These are phyloP conservation scores for Zymoseptoria passerinii DNA, from an alignment of 2,329 filamentous ascomycete species.

Conservation along the genomic window DNA sequence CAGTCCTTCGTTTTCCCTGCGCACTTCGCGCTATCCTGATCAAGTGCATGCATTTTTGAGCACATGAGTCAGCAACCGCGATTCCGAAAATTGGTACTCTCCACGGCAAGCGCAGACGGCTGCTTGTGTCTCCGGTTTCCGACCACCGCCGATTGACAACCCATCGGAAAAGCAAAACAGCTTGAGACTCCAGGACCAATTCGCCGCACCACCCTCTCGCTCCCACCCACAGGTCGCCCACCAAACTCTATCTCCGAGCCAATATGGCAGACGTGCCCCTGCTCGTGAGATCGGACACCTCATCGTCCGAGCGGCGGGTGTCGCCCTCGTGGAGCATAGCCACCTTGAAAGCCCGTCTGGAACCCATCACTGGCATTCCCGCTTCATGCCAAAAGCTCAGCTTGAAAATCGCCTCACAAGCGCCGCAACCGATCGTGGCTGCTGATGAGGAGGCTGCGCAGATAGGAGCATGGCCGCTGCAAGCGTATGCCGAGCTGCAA, in stretches of 20 bases:
- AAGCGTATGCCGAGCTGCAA: slow-evolving; percentile 68
- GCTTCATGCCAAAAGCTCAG: slow-evolving; percentile 67
- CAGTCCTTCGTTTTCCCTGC: not conserved
- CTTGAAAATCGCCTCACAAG: slow-evolving; percentile 57
- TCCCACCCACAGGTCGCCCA: not conserved
- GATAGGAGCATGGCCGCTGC: slow-evolving; percentile 58
- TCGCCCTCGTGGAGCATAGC: slow-evolving; percentile 85
- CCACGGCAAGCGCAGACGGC: not conserved
- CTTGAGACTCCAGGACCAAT: not conserved
- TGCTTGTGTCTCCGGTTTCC: not conserved
- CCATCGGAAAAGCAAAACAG: not conserved
- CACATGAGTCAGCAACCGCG: slow-evolving; percentile 3
- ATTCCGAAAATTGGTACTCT: not conserved
- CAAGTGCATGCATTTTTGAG: slow-evolving; percentile 1
- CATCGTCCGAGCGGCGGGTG: slow-evolving; percentile 79
- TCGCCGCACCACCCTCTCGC: not conserved
- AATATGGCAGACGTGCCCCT: slow-evolving; percentile 65
- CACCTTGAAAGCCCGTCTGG: slow-evolving; percentile 77
- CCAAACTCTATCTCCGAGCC: slow-evolving; percentile 3
- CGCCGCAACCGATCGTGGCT: slow-evolving; percentile 58
- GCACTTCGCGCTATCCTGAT: not conserved
- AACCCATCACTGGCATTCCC: slow-evolving; percentile 87
- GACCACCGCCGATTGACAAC: not conserved
- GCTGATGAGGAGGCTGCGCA: slow-evolving; percentile 62
- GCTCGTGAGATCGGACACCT: slow-evolving; percentile 65